phyloP scores from a whole-genome alignment of 352 stramenopile genomes.

The Thraustochytrium striatum region DNA sequence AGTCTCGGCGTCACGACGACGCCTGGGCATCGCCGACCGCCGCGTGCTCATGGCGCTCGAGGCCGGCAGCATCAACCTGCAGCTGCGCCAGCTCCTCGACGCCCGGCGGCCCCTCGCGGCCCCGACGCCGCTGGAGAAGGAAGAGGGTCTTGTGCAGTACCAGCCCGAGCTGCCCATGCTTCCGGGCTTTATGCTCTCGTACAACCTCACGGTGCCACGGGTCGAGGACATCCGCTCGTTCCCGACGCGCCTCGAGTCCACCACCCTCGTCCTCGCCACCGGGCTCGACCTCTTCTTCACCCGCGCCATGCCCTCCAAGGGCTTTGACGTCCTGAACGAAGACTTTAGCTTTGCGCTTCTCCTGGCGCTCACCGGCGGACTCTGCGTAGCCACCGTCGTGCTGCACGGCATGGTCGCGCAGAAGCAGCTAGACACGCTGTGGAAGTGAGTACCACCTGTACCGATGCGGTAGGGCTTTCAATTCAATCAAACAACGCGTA shows the following conservation, averaged over 20 bases:
- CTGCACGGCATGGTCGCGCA: too few relatives aligned
- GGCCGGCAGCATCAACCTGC: slow-evolving; percentile 82
- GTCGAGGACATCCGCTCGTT: slow-evolving; percentile 56
- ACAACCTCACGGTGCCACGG: slow-evolving; percentile 76
- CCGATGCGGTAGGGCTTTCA: too few relatives aligned
- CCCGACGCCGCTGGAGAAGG: slow-evolving; percentile 67
- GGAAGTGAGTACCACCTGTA: too few relatives aligned
- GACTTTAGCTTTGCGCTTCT: slow-evolving; percentile 91
- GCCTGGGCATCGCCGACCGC: slow-evolving; percentile 87
- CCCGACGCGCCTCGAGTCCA: slow-evolving; percentile 85
- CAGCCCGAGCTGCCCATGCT: slow-evolving; percentile 78
- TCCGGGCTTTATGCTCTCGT: slow-evolving; percentile 76
- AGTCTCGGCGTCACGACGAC: slow-evolving; percentile 86
- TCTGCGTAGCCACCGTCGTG: slow-evolving; percentile 72
- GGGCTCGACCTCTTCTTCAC: slow-evolving; percentile 90
- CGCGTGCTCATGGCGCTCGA: slow-evolving; percentile 84
- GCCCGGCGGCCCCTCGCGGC: slow-evolving; percentile 85
- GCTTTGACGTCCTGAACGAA: slow-evolving; percentile 90
- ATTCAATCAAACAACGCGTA: too few relatives aligned
- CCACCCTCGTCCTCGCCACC: slow-evolving; percentile 84
- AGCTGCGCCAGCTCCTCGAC: slow-evolving; percentile 86
- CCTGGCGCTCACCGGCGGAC: slow-evolving; percentile 76
- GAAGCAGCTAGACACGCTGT: too few relatives aligned
- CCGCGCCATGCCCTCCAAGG: slow-evolving; percentile 82
- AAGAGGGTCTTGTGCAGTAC: slow-evolving; percentile 77